These are phyloP conservation scores for Flaveria floridana DNA, from an alignment of 140 eudicot genomes.

Conservation along the genomic window DNA sequence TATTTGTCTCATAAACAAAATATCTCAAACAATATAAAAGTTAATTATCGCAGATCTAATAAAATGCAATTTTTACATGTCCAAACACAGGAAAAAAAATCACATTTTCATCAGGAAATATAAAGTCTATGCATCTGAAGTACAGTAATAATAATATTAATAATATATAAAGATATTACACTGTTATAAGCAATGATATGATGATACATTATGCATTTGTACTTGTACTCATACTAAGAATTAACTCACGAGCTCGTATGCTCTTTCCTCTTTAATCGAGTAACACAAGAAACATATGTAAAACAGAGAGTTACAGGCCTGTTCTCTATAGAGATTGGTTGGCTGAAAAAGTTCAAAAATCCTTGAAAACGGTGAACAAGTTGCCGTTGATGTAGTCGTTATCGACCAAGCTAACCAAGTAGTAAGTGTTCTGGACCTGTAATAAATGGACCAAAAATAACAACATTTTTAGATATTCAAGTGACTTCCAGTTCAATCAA, in stretches of 20 bases:
- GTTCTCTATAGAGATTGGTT: slow-evolving; percentile 27
- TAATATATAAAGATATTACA: slow-evolving; percentile 25
- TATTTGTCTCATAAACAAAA: neutral
- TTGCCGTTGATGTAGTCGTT: slow-evolving; percentile 77
- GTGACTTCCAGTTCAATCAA: neutral
- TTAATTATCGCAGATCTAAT: neutral
- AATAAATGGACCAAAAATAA: neutral
- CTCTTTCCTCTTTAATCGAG: slow-evolving; percentile 30
- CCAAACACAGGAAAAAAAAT: neutral
- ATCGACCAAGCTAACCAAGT: slow-evolving; percentile 93
- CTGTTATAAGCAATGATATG: slow-evolving; percentile 9
- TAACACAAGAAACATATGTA: slow-evolving; percentile 12
- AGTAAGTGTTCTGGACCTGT: slow-evolving; percentile 77
- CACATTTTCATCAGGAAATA: neutral
- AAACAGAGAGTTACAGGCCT: slow-evolving; percentile 10
- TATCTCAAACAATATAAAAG: neutral
- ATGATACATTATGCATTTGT: slow-evolving; percentile 30
- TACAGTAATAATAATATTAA: neutral
- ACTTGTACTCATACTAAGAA: slow-evolving; percentile 24
- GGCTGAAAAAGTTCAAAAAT: slow-evolving; percentile 32
- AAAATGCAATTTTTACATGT: neutral
- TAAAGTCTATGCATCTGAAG: neutral
- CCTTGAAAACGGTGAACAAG: slow-evolving; percentile 65
- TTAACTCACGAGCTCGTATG: slow-evolving; percentile 14
- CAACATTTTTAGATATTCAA: neutral